Conservation (phyloP, 2,329 filamentous ascomycete species). For the Pestalotiopsis sp. region DNA sequence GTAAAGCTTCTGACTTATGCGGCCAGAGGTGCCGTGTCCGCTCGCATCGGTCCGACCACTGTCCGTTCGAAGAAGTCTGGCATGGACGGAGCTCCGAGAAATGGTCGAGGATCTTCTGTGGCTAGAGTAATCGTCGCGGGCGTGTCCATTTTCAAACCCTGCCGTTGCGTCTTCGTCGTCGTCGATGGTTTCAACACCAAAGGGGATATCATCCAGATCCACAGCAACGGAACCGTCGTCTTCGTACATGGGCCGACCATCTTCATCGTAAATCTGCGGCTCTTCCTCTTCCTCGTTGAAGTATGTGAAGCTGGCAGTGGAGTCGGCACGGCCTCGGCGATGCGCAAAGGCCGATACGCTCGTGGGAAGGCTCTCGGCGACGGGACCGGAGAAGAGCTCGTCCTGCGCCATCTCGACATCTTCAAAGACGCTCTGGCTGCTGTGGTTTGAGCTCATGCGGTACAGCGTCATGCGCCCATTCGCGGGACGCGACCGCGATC, state of each 20-base stretch:
- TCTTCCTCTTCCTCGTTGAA: conserved; percentile 72
- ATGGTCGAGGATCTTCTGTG: conserved; percentile 65
- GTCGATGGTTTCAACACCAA: conserved; percentile 25
- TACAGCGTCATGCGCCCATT: conserved; percentile 48
- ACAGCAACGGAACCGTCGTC: conserved; percentile 33
- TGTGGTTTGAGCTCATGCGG: conserved; percentile 69
- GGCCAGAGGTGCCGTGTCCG: conserved; percentile 57
- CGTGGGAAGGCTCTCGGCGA: conserved; percentile 94
- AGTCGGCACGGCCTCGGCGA: conserved; percentile 78
- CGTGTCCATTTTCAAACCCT: conserved; percentile 43
- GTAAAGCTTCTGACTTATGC: conserved; percentile 86
- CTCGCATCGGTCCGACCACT: conserved; percentile 72
- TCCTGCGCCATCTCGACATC: conserved; percentile 99
- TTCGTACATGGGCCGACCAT: conserved; percentile 36
- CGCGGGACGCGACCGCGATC: neutral
- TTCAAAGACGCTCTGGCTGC: conserved; percentile 80
- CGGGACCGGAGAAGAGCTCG: conserved; percentile 90
- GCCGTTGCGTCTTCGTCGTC: conserved; percentile 34
- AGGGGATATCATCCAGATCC: conserved; percentile 34
- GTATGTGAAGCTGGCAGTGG: conserved; percentile 86
- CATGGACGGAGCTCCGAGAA: conserved; percentile 59
- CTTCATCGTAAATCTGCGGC: conserved; percentile 46
- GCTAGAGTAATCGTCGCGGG: conserved; percentile 49
- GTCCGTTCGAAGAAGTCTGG: conserved; percentile 70
- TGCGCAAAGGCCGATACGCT: conserved; percentile 92